Evolutionary conservation across 164 flowering plant species (phyloP).

Genomic region (Liriodendron chinense): DNA sequence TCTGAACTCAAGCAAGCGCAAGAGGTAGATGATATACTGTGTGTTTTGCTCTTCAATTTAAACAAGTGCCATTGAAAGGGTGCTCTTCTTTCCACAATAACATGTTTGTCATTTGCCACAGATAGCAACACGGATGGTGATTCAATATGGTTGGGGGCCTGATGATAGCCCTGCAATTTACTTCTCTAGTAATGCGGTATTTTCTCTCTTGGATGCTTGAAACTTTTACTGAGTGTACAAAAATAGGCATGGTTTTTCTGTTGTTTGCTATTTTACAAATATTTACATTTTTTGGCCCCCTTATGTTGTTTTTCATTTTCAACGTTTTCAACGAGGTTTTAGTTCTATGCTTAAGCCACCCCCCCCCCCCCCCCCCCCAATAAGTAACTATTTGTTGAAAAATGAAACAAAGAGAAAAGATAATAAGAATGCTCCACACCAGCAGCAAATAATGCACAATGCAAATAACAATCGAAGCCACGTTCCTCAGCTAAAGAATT

Average conservation of each 20-base stretch:
- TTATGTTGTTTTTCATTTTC: no score
- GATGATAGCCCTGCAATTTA: constrained; percentile 85
- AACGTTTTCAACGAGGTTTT: no score
- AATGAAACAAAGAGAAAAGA: no score
- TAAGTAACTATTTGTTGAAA: no score
- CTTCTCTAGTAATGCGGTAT: constrained; percentile 68
- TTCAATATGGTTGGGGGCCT: constrained; percentile 97
- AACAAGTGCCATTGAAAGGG: background rate
- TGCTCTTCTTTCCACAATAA: background rate
- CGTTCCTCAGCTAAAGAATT: no score
- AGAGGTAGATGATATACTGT: constrained; percentile 48
- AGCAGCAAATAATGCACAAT: no score
- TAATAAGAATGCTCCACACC: no score
- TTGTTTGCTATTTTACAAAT: no score
- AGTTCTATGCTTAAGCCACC: no score
- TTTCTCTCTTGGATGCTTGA: background rate
- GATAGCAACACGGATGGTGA: constrained; percentile 94
- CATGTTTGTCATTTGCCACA: constrained; percentile 44
- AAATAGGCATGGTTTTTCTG: background rate
- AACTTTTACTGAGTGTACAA: background rate
- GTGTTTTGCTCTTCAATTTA: background rate
- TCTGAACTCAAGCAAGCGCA: constrained; percentile 83
- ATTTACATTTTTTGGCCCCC: no score
- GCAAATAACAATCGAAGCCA: no score
- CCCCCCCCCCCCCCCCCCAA: no score